Percentiles rank a stretch among this genome's conserved stretches.
These are phyloP conservation scores for Hypoxylon subgilvum DNA, from an alignment of 495 filamentous ascomycete species.

Conservation along the genomic window DNA sequence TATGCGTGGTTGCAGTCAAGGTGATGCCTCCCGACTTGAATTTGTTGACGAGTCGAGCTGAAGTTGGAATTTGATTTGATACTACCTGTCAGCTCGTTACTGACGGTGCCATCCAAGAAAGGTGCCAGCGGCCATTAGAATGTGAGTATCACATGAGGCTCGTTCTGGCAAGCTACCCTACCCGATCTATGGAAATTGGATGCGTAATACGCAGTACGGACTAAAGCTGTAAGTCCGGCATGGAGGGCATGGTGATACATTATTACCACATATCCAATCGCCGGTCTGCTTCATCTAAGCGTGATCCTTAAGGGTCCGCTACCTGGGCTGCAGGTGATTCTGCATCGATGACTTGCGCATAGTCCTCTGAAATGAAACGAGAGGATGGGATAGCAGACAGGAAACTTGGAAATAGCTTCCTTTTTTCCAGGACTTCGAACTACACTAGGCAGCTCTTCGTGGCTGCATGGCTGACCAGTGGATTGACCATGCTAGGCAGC, in stretches of 20 bases:
- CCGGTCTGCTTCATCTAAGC: not conserved
- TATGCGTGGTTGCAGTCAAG: conserved; percentile 1
- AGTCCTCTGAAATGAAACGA: no score
- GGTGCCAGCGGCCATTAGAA: not conserved
- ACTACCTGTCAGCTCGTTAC: not conserved
- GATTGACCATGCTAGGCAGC: conserved; percentile 4
- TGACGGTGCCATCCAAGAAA: not conserved
- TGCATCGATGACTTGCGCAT: conserved; percentile 4
- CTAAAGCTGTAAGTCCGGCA: not conserved
- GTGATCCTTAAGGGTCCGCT: not conserved
- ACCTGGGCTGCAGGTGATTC: no score
- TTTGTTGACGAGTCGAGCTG: conserved; percentile 5
- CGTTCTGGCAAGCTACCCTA: not conserved
- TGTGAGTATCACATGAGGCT: not conserved
- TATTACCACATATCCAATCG: conserved; percentile 1
- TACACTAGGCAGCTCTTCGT: no score
- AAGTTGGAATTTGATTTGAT: conserved; percentile 9
- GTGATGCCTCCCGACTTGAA: conserved; percentile 4
- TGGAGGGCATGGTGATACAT: not conserved
- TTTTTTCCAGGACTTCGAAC: no score
- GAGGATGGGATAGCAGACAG: not conserved
- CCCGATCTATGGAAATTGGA: no score
- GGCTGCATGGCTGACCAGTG: conserved; percentile 13
- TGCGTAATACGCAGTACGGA: not conserved
- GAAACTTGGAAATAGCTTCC: not conserved